Conservation (phyloP, 1,139 yeast genomes). For the Geotrichum australiense region DNA sequence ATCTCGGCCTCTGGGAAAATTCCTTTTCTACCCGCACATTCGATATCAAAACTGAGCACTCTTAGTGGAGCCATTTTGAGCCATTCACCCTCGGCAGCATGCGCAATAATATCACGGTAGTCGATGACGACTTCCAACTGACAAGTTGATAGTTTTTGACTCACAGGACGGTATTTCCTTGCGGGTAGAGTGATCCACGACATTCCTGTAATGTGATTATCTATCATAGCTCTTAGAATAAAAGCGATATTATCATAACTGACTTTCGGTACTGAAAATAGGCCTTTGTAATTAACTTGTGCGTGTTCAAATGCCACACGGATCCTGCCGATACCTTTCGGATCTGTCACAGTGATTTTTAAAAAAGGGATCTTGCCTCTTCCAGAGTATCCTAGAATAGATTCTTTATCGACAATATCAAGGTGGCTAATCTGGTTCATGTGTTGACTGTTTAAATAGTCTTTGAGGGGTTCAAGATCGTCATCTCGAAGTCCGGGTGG, state of each 20-base stretch:
- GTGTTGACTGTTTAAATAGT: conserved; percentile 22
- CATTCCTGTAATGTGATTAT: conserved; percentile 86
- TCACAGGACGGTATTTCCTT: conserved; percentile 52
- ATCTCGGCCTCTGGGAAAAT: conserved; percentile 90
- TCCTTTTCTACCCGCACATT: conserved; percentile 97
- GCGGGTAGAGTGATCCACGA: conserved; percentile 91
- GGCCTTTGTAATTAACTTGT: conserved; percentile 55
- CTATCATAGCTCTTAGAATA: conserved; percentile 81
- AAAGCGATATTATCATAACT: conserved; percentile 89
- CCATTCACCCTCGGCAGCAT: conserved; percentile 91
- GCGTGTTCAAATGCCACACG: conserved; percentile 83
- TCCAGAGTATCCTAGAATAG: conserved; percentile 91
- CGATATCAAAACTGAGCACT: conserved; percentile 90
- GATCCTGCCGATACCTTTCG: conserved; percentile 56
- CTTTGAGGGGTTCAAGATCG: conserved; percentile 37
- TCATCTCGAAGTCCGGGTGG: conserved; percentile 69
- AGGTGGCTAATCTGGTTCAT: conserved; percentile 38
- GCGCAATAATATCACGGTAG: conserved; percentile 65
- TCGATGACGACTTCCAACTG: conserved; percentile 75
- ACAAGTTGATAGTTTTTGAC: conserved; percentile 56
- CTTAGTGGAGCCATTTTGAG: conserved; percentile 89
- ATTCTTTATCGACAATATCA: conserved; percentile 64
- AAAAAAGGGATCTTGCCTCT: conserved; percentile 72
- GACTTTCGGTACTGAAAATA: conserved; percentile 48
- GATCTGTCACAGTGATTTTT: conserved; percentile 61